Evolutionary conservation across 2,329 filamentous ascomycete genomes (phyloP).

Genomic region (Xylaria digitata): DNA sequence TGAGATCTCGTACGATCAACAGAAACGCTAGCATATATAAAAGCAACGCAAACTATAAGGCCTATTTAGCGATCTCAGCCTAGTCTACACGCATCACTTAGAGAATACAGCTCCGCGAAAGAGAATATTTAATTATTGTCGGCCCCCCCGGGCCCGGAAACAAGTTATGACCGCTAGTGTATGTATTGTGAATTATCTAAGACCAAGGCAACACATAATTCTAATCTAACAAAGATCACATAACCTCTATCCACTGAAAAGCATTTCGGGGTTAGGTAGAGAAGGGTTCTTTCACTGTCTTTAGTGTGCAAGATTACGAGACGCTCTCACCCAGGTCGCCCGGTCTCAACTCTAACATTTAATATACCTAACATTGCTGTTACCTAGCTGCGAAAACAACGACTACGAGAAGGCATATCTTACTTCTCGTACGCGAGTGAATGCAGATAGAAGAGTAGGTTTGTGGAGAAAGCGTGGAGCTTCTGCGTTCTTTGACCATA

Average conservation of each 20-base stretch:
- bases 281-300: neutral
- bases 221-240: neutral
- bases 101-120: neutral
- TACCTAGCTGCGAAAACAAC: neutral
- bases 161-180: neutral
- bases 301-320: neutral
- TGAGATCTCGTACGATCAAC: slow-evolving; percentile 47
- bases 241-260: neutral
- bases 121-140: neutral
- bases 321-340: neutral
- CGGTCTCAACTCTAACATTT: neutral
- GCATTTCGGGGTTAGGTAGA: no score
- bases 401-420: neutral
- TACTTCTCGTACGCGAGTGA: slow-evolving; percentile 49
- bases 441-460: slow-evolving; percentile 32
- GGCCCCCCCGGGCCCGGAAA: neutral
- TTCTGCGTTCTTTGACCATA: neutral
- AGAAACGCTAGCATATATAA: neutral
- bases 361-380: no score
- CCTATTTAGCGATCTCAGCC: no score
- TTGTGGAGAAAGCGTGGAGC: slow-evolving; percentile 33
- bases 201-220: neutral
- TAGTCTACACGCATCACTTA: neutral
- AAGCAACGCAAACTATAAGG: neutral
- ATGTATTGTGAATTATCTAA: neutral